These are phyloP conservation scores for Begonia loranthoides DNA, from an alignment of 306 rosid genomes.

Conservation along the genomic window DNA sequence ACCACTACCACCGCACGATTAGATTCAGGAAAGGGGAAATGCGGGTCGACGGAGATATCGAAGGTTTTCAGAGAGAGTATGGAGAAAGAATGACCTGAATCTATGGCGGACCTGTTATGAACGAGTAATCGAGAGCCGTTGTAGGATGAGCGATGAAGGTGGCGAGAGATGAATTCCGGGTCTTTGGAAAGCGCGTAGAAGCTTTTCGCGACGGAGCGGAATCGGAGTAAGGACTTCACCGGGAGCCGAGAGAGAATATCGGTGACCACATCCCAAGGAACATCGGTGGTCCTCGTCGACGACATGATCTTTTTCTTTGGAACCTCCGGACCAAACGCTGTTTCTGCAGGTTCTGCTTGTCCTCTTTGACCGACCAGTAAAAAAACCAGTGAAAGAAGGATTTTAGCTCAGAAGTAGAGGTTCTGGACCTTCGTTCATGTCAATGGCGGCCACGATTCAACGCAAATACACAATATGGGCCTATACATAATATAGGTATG, in stretches of 20 bases:
- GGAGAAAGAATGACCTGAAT: neutral
- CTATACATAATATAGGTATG: too few species aligned
- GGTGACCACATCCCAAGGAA: conserved; percentile 1
- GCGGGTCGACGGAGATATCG: neutral
- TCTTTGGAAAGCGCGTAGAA: neutral
- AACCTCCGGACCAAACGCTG: too few species aligned
- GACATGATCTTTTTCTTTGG: neutral
- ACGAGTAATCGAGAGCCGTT: neutral
- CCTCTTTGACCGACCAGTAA: too few species aligned
- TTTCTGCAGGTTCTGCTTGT: too few species aligned
- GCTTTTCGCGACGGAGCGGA: neutral
- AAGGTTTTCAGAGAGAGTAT: neutral
- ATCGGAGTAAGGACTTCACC: conserved; percentile 2
- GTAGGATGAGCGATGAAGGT: neutral
- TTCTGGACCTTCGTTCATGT: too few species aligned
- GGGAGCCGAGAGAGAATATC: conserved; percentile 4
- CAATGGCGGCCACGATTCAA: too few species aligned
- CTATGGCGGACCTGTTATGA: neutral
- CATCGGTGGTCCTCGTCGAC: neutral
- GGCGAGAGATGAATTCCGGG: conserved; percentile 4
- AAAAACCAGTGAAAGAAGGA: too few species aligned
- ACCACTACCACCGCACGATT: neutral
- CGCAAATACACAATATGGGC: too few species aligned
- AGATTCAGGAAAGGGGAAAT: neutral
- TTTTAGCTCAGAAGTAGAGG: too few species aligned